phyloP scores from a whole-genome alignment of 192 early-diverging fungal genomes.

The Umbelopsis ramanniana region DNA sequence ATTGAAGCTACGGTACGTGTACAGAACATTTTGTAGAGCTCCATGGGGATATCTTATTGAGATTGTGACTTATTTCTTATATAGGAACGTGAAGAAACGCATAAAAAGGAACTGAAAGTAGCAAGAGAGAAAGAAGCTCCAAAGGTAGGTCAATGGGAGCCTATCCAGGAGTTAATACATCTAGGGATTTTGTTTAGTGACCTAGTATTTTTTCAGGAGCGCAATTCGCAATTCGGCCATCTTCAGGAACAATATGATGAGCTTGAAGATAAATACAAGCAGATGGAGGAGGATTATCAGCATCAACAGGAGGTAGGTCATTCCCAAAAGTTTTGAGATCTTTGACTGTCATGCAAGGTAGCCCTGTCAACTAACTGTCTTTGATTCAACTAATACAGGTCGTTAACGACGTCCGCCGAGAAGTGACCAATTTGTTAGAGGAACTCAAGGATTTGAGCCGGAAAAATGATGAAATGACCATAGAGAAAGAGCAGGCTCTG shows the following conservation, averaged over 20 bases:
- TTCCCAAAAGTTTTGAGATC: neutral
- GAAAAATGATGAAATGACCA: slow-evolving; percentile 63
- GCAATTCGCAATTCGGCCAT: neutral
- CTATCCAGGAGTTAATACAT: neutral
- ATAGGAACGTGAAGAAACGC: neutral
- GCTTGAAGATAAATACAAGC: slow-evolving; percentile 64
- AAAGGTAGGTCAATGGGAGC: neutral
- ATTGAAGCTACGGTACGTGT: slow-evolving; percentile 28
- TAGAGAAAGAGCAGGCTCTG: slow-evolving; percentile 51
- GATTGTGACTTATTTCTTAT: neutral
- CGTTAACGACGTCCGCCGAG: slow-evolving; percentile 69
- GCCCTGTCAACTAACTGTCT: slow-evolving; percentile 8
- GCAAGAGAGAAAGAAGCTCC: neutral
- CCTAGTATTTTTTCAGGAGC: neutral
- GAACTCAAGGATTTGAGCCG: slow-evolving; percentile 65
- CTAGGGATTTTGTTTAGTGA: neutral
- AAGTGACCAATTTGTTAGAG: slow-evolving; percentile 70
- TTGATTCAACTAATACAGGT: slow-evolving; percentile 44
- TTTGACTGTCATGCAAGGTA: neutral
- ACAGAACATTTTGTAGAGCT: neutral
- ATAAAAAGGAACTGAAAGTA: neutral
- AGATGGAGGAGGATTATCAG: slow-evolving; percentile 73
- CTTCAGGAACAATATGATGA: slow-evolving; percentile 29
- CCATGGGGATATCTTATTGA: neutral
- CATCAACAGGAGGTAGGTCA: slow-evolving; percentile 69